Evolutionary conservation across 805 yeast species (phyloP), one percentile per base, ranked within the genome.

Genomic region (Kazachstania viticola): DNA sequence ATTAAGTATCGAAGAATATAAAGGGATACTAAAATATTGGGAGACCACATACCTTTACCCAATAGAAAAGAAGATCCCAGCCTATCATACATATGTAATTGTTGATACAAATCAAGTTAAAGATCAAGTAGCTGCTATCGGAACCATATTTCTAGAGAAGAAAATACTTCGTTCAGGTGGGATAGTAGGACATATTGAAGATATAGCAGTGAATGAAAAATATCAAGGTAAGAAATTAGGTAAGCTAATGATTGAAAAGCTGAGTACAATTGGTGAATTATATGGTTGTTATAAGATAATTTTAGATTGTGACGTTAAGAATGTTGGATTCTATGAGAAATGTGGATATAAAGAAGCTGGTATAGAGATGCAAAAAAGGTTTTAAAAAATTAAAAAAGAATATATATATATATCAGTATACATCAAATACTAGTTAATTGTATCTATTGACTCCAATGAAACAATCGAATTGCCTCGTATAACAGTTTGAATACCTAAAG

Each of bases 161-260:
- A 88, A 88, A 55, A 59, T 79, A 40, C 84, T 91, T 40, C 98
- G 88, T 57, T 71, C 62, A 25, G 75, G 91, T 53, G 93, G 94
- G 0, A 56, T 67, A 32, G 93, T 83, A 4, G 97, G 97, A 2
- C 97, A 88, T 59, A 79, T 88, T 40, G 98, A 88, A 50, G 98
- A 88, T 53, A 88, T 88, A 38, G 79, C 96, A 1, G 94, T 88
- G 4, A 65, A 74, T 14, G 51, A 54, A 19, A 59, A 65, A 14
- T 81, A 81, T 51, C 96, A 87, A 49, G 98, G 98, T 5, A 75
- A 78, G 50, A 73, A 73, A 44, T 61, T 88, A 29, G 98, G 98
- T 0, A 62, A 66, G 42, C 58, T 65, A 13, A 53, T 88, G 56
- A 81, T 88, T 42, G 60, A 65, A 13, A 61, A 69, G 7, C 63